Evolutionary conservation across 371 early-diverging fungal genomes (phyloP), one percentile per base, ranked within the genome.

Genomic region (Mucor lusitanicus): DNA sequence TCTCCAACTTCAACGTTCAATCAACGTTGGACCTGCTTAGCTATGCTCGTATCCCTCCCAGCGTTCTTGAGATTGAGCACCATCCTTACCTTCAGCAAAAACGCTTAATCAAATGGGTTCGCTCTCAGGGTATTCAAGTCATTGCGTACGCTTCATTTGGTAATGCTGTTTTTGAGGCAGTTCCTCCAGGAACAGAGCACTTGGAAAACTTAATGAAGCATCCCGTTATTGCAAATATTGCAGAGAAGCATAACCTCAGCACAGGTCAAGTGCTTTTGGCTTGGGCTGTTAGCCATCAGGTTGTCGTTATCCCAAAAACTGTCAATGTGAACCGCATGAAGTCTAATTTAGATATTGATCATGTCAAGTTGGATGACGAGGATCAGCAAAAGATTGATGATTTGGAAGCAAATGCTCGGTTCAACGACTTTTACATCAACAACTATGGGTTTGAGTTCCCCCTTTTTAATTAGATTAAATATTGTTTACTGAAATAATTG

Each of bases 291-390:
- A 81, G 85, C 60, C 76, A 77, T 61, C 72, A 81, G 27, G 54
- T 82, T 48, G 78, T 74, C 28, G 87, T 88, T 25, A 89, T 92
- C 58, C 93, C 93, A 44, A 92, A 92, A 73, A 82, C 81, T 56
- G 65, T 74, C 17, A 74, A 83, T 48, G 69, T 69, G 0, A 71
- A 72, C 1, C 80, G 90, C 39, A 78, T 90, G 72, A 69, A 68
- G 44, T 35, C 68, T 46, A 81, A 81, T 63, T 57, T 73, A 37
- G 76, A 77, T 53, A n/a, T 79, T 30, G 61, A 70, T 21, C 53
- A 54, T 11, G 72, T 67, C 65, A 30, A 64, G 4, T 57, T 81
- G 56, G 69, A 73, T 46, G 63, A 69, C 6, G 63, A 72, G 1
- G 82, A 79, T 33, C 23, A 78, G 25, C 60, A 72, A 17, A 68